phyloP scores from a whole-genome alignment of 2,329 filamentous ascomycete species.

The Pseudopithomyces maydicus region DNA sequence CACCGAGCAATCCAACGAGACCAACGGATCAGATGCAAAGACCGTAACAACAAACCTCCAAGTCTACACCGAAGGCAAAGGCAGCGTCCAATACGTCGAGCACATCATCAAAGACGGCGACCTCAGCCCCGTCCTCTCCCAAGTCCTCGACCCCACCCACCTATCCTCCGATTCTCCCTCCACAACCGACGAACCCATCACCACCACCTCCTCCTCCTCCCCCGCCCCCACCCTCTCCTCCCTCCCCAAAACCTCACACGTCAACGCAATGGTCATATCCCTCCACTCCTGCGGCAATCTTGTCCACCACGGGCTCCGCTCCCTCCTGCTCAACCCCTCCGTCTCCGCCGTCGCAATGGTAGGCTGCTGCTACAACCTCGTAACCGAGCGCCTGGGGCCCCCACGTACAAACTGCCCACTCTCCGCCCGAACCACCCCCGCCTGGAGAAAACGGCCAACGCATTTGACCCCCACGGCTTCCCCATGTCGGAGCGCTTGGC shows the following conservation, averaged over 20 bases:
- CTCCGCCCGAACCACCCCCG: slow-evolving; percentile 76
- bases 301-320: slow-evolving; percentile 91
- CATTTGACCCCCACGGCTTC: slow-evolving; percentile 88
- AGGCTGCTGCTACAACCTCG: slow-evolving; percentile 96
- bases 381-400: slow-evolving; percentile 89
- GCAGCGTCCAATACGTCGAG: slow-evolving; percentile 77
- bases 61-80: slow-evolving; percentile 64
- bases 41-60: slow-evolving; percentile 41
- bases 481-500: slow-evolving; percentile 81
- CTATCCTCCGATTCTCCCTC: slow-evolving; percentile 32
- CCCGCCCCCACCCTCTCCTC: slow-evolving; percentile 30
- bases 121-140: slow-evolving; percentile 67
- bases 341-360: slow-evolving; percentile 94
- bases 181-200: too few relatives aligned
- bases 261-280: slow-evolving; percentile 81
- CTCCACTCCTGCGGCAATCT: slow-evolving; percentile 98
- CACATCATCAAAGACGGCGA: slow-evolving; percentile 76
- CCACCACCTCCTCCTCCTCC: slow-evolving; percentile 23
- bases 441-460: slow-evolving; percentile 68
- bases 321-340: slow-evolving; percentile 79
- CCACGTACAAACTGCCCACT: slow-evolving; percentile 81
- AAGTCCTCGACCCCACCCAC: slow-evolving; percentile 58
- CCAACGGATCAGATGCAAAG: slow-evolving; percentile 3
- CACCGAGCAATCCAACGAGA: background rate
- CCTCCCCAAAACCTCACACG: slow-evolving; percentile 36